phyloP scores from a whole-genome alignment of 2,329 filamentous ascomycete species.

The Tolypocladium amazonense region DNA sequence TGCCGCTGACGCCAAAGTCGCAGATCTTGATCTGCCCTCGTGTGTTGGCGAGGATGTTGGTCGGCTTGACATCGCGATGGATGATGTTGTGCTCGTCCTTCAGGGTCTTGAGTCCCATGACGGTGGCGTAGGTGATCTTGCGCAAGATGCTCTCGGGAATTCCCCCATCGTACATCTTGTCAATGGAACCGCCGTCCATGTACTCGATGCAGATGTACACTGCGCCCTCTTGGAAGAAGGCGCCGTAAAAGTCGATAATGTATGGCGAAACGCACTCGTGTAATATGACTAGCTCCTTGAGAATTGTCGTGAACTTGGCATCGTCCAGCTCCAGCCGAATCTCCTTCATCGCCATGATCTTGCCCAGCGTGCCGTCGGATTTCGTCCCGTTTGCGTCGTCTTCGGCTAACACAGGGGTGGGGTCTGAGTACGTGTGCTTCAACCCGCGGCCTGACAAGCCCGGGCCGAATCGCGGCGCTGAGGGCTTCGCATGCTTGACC shows the following conservation, averaged over 20 bases:
- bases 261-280: conserved; percentile 92
- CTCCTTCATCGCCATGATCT: conserved; percentile 99
- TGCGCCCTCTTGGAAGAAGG: conserved; percentile 96
- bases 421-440: conserved; percentile 24
- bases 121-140: conserved; percentile 83
- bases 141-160: conserved; percentile 80
- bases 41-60: conserved; percentile 92
- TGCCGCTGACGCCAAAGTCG: conserved; percentile 95
- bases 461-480: conserved; percentile 45
- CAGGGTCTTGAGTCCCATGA: conserved; percentile 81
- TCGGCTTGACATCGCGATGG: conserved; percentile 95
- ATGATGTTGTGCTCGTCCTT: conserved; percentile 99
- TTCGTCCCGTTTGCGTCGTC: conserved; percentile 17
- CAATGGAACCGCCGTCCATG: conserved; percentile 97
- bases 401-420: conserved; percentile 17
- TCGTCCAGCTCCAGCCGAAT: conserved; percentile 93
- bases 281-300: conserved; percentile 93
- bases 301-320: conserved; percentile 90
- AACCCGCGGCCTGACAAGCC: conserved; percentile 40
- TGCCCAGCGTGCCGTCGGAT: conserved; percentile 49
- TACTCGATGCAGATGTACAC: conserved; percentile 99
- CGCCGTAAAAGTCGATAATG: conserved; percentile 97
- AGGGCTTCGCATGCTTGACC: conserved; percentile 69
- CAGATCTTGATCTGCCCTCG: conserved; percentile 93
- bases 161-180: conserved; percentile 86